Evolutionary conservation across 1,284 basidiomycete species (phyloP).

Genomic region (Rhizoctonia solani): DNA sequence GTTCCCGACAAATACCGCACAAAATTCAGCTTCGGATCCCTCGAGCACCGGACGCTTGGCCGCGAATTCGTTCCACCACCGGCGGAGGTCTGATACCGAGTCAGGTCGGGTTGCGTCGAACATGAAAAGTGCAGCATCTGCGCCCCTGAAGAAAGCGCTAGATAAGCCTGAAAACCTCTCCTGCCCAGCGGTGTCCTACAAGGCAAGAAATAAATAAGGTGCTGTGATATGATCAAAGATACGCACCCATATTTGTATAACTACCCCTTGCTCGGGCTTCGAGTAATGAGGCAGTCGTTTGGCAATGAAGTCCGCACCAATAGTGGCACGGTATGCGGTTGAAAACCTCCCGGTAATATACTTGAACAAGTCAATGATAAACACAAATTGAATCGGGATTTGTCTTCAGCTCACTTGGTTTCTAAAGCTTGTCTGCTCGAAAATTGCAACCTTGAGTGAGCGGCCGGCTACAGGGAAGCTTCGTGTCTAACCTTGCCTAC

Average conservation of each 20-base stretch:
- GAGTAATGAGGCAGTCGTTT: conserved; percentile 67
- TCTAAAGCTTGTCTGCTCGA: conserved; percentile 38
- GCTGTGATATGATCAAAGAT: conserved; percentile 38
- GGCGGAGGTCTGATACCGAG: conserved; percentile 60
- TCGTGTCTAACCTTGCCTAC: conserved; percentile 67
- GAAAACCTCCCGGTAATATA: conserved; percentile 76
- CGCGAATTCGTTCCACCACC: conserved; percentile 78
- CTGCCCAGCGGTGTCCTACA: conserved; percentile 76
- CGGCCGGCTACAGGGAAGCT: conserved; percentile 1
- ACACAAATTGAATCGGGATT: background rate
- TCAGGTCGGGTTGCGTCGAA: conserved; percentile 72
- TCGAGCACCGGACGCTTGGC: conserved; percentile 63
- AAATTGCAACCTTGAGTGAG: conserved; percentile 1
- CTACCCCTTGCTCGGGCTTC: conserved; percentile 57
- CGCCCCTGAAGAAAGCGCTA: conserved; percentile 78
- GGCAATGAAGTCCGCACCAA: conserved; percentile 80
- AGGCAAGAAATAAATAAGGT: background rate
- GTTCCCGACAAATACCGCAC: conserved; percentile 77
- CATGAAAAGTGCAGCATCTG: conserved; percentile 78
- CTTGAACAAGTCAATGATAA: conserved; percentile 46
- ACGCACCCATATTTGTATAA: conserved; percentile 79
- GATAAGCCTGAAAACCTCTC: conserved; percentile 82
- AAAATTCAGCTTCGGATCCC: conserved; percentile 61
- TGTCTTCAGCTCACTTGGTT: conserved; percentile 32
- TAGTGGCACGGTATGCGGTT: conserved; percentile 75